Evolutionary conservation across 2,329 filamentous ascomycete genomes (phyloP).

Genomic region (Calonectria pauciramosa): DNA sequence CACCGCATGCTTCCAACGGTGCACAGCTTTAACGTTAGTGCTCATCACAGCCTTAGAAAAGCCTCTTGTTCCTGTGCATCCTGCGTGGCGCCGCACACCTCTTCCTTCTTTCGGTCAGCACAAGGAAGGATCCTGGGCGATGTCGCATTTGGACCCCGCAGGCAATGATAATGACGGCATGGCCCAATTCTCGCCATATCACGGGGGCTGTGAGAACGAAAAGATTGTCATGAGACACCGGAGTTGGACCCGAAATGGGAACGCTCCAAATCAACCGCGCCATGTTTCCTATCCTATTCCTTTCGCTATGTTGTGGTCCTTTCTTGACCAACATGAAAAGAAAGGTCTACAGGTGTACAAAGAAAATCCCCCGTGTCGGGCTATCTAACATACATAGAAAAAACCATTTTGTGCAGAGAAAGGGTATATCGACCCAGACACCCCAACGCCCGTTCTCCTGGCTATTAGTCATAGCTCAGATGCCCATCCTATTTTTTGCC

Average conservation of each 20-base stretch:
- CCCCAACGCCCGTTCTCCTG: slow-evolving; percentile 24
- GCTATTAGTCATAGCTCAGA: slow-evolving; percentile 18
- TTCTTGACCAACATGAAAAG: slow-evolving; percentile 2
- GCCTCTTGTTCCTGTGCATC: neutral
- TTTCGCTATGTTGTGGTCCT: neutral
- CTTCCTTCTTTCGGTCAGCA: neutral
- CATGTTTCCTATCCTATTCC: slow-evolving; percentile 1
- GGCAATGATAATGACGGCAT: neutral
- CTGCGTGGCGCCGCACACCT: neutral
- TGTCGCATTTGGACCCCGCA: neutral
- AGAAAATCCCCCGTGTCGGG: slow-evolving; percentile 16
- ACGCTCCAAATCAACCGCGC: neutral
- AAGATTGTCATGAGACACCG: neutral
- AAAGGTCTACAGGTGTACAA: slow-evolving; percentile 10
- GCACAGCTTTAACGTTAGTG: neutral
- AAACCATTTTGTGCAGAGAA: slow-evolving; percentile 18
- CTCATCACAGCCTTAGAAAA: neutral
- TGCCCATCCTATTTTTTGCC: slow-evolving; percentile 23
- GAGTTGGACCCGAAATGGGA: neutral
- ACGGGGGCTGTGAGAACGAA: neutral
- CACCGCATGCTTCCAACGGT: slow-evolving; percentile 9
- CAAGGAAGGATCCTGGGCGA: neutral
- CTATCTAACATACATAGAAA: slow-evolving; percentile 21
- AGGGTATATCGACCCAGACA: slow-evolving; percentile 33
- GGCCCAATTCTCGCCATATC: neutral